Percentiles rank a stretch among this genome's conserved stretches.
phyloP scores from a whole-genome alignment of 2,329 filamentous ascomycete genomes.

The Fusarium gaditjirri region DNA sequence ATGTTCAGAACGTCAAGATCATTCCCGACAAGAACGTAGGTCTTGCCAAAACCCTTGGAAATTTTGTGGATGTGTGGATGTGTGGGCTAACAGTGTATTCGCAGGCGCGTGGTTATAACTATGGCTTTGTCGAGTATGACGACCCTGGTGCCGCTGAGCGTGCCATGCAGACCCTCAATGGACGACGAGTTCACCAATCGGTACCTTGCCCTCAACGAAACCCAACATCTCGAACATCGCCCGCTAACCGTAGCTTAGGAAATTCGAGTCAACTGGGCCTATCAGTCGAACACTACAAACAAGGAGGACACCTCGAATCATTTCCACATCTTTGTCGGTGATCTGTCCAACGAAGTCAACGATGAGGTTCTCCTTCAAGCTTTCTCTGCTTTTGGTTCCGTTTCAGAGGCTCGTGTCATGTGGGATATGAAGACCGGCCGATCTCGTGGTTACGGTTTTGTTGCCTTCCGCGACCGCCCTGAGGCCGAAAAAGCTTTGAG shows the following conservation, averaged over 20 bases:
- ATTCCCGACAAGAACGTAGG: conserved; percentile 99
- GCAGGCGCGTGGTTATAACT: conserved; percentile 96
- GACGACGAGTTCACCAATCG: conserved; percentile 92
- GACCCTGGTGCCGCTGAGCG: conserved; percentile 96
- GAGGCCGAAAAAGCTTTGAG: conserved; percentile 97
- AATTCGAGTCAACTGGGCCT: conserved; percentile 99
- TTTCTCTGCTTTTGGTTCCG: conserved; percentile 93
- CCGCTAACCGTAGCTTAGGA: conserved; percentile 68
- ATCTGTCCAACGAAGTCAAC: conserved; percentile 98
- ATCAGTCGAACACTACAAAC: conserved; percentile 91
- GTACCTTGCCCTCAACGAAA: conserved; percentile 59
- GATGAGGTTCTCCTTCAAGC: conserved; percentile 94
- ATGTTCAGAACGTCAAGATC: conserved; percentile 99
- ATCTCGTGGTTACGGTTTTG: conserved; percentile 96
- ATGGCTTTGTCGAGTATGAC: conserved; percentile 98
- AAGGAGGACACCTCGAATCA: conserved; percentile 99
- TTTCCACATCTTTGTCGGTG: conserved; percentile 98
- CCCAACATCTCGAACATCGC: conserved; percentile 1
- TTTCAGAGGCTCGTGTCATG: conserved; percentile 99
- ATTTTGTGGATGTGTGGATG: neutral
- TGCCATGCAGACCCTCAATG: conserved; percentile 97
- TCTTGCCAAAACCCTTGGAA: conserved; percentile 40
- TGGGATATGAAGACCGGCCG: conserved; percentile 99
- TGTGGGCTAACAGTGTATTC: conserved; percentile 37
- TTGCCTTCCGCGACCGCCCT: conserved; percentile 91